Conservation (phyloP, 352 stramenopile genomes). For the Paralagenidium karlingii region DNA sequence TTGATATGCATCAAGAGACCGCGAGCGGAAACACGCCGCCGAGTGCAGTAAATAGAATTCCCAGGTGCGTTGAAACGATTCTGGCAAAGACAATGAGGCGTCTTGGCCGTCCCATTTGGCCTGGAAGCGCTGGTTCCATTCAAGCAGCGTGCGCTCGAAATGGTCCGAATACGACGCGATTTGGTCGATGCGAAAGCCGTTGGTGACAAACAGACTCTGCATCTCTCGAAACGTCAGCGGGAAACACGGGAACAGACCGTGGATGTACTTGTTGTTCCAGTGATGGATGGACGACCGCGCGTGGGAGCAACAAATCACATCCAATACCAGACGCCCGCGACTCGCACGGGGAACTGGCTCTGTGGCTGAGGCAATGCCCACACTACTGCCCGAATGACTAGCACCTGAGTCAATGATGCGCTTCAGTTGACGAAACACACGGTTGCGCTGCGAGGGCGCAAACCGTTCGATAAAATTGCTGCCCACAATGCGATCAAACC, state of each 20-base stretch:
- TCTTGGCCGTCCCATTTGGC: slow-evolving; percentile 17
- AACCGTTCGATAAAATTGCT: slow-evolving; percentile 46
- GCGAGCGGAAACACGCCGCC: slow-evolving; percentile 64
- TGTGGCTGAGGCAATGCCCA: no score
- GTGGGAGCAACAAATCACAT: slow-evolving; percentile 51
- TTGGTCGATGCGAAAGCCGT: slow-evolving; percentile 48
- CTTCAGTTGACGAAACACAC: slow-evolving; percentile 51
- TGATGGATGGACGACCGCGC: slow-evolving; percentile 54
- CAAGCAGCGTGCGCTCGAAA: slow-evolving; percentile 74
- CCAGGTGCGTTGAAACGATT: slow-evolving; percentile 78
- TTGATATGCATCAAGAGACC: slow-evolving; percentile 61
- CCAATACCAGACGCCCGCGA: slow-evolving; percentile 39
- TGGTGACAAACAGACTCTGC: slow-evolving; percentile 24
- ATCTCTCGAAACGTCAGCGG: slow-evolving; percentile 37
- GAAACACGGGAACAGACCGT: slow-evolving; percentile 44
- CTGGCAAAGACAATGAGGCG: slow-evolving; percentile 20
- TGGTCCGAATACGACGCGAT: slow-evolving; percentile 58
- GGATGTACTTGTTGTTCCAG: slow-evolving; percentile 80
- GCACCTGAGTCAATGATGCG: no score
- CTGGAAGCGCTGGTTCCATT: slow-evolving; percentile 77
- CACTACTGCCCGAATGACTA: no score
- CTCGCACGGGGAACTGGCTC: no score
- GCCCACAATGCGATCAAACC: slow-evolving; percentile 57
- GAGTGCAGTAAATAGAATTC: slow-evolving; percentile 85
- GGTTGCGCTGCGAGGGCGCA: slow-evolving; percentile 18